Base-by-base conservation (phyloP, 2,329 filamentous ascomycete genomes). In the Curvularia sp. region DNA sequence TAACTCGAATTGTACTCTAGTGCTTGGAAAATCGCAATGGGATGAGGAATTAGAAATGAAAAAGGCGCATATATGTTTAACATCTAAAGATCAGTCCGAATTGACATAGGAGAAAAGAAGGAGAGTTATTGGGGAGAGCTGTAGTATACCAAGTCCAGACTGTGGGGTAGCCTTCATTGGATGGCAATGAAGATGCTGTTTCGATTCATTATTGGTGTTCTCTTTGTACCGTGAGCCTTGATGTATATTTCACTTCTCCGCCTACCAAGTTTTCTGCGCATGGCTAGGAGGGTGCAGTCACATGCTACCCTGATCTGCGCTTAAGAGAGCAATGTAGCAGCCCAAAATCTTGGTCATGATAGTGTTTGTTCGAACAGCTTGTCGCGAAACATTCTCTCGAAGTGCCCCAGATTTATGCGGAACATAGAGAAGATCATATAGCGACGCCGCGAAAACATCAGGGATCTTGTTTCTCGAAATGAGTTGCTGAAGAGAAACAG, bases 41-140 rank as follows among this genome's bases (percentile, higher is more conserved):
- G 5, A 10, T 49, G 24, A 12, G 22, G 15, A n/a, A 33, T 30
- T 8, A n/a, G 35, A 5, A 38, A 18, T 7, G 18, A 22, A 28
- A 31, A 9, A n/a, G 44, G 8, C 22, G 28, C 12, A 33, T 24
- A 44, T 46, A 31, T 46, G 31, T 49, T 39, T 55, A 33, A 39
- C 54, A 49, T 38, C 10, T 18, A 48, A 44, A 58, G 44, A 58
- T 55, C 51, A 55, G 55, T 58, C 41, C 33, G 39, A 41, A 49
- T 39, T 55, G 24, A 20, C 24, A 33, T 22, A 22, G 38, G 33
- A 18, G 24, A 22, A 10, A 18, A n/a, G 18, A 31, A 46, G 18
- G 44, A n/a, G 30, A 30, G 38, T n/a, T 20, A n/a, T 26, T 20
- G 15, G 15, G 39, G 5, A 28, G 51, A 22, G 18, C 18, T 42